Percentiles rank a stretch among this genome's conserved stretches.
These are phyloP conservation scores for Malus fusca DNA, from an alignment of 306 rosid genomes.

Conservation along the genomic window DNA sequence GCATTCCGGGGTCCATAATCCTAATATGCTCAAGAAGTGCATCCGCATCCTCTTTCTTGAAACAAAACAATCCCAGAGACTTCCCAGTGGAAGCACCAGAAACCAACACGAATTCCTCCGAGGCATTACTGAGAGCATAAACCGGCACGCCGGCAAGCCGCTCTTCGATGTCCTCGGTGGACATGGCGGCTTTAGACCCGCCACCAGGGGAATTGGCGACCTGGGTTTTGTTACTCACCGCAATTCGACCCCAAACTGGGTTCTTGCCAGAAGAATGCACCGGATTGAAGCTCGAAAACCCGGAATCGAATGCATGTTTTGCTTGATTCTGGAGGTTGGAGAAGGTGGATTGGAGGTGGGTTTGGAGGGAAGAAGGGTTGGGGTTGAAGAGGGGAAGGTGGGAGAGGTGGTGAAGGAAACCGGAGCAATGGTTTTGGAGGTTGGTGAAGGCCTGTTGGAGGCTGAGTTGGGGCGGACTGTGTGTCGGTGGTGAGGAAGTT, in stretches of 20 bases:
- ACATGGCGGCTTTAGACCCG: conserved; percentile 23
- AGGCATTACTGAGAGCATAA: conserved; percentile 74
- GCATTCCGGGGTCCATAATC: conserved; percentile 48
- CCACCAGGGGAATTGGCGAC: background rate
- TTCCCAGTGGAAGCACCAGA: conserved; percentile 58
- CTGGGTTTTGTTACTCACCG: conserved; percentile 17
- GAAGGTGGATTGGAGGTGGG: conserved; percentile 32
- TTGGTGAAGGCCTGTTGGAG: conserved; percentile 29
- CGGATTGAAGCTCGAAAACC: conserved; percentile 15
- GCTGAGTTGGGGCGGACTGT: conserved; percentile 23
- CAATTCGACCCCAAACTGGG: conserved; percentile 55
- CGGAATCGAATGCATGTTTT: conserved; percentile 17
- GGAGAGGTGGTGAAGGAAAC: conserved; percentile 28
- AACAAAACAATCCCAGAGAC: conserved; percentile 78
- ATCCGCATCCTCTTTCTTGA: conserved; percentile 78
- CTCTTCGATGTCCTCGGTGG: conserved; percentile 68
- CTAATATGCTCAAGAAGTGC: conserved; percentile 59
- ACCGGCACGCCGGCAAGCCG: conserved; percentile 83
- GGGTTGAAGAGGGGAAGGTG: conserved; percentile 24
- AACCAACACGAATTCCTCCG: conserved; percentile 74
- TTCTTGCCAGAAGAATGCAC: conserved; percentile 10
- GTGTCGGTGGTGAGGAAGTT: conserved; percentile 17
- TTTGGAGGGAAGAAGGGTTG: conserved; percentile 23
- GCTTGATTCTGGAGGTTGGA: conserved; percentile 33
- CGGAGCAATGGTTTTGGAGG: conserved; percentile 41